These are phyloP conservation scores for Aspergillus tubingensis DNA, from an alignment of 2,329 filamentous ascomycete species.

Conservation along the genomic window DNA sequence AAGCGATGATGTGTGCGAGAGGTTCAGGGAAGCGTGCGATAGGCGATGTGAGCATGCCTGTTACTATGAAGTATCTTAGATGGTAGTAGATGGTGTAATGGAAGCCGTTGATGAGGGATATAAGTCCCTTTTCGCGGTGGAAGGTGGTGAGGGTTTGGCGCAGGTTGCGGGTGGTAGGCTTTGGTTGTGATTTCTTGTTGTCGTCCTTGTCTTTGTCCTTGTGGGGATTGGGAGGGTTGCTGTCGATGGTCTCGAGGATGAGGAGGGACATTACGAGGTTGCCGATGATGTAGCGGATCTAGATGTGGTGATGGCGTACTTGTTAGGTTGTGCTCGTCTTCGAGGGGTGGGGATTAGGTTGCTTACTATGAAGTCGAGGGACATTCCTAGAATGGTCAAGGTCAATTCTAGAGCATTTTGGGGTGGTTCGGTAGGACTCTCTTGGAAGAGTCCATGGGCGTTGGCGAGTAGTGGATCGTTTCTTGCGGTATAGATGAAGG, in stretches of 20 bases:
- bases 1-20: background rate
- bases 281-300: conserved; percentile 4
- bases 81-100: background rate
- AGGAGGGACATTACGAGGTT: background rate
- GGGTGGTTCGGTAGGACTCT: background rate
- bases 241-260: conserved; percentile 8
- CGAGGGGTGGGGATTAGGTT: background rate
- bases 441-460: background rate
- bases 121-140: background rate
- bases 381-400: background rate
- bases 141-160: background rate
- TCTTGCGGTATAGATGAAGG: conserved; percentile 5
- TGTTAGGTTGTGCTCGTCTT: too few relatives aligned
- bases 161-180: background rate
- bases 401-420: background rate
- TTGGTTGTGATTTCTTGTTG: background rate
- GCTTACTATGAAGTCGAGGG: conserved; percentile 2
- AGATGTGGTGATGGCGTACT: too few relatives aligned
- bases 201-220: background rate
- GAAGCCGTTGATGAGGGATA: conserved; percentile 2
- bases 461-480: conserved; percentile 7
- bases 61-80: background rate
- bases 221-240: background rate
- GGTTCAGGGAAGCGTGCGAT: background rate
- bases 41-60: background rate